Conservation (phyloP, 2,329 filamentous ascomycete genomes). For the Fusarium chaquense region DNA sequence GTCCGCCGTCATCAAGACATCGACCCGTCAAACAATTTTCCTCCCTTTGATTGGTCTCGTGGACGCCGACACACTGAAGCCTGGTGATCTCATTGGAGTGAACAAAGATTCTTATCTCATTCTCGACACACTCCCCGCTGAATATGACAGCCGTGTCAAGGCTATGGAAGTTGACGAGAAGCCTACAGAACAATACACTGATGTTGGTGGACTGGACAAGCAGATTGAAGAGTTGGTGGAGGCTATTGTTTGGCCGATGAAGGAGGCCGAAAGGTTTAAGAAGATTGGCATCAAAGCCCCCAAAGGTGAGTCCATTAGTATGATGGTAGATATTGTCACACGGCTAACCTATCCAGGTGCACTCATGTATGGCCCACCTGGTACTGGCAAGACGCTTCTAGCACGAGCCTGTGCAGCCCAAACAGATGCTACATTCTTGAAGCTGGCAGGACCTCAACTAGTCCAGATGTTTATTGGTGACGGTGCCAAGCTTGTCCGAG, state of each 20-base stretch:
- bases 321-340: constrained; percentile 61
- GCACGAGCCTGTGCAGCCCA: constrained; percentile 97
- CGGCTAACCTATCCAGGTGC: constrained; percentile 93
- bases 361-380: constrained; percentile 95
- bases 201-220: constrained; percentile 97
- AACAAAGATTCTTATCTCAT: constrained; percentile 99
- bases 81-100: constrained; percentile 95
- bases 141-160: constrained; percentile 99
- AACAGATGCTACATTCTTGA: constrained; percentile 98
- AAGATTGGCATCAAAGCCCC: constrained; percentile 99
- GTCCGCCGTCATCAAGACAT: constrained; percentile 99
- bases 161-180: constrained; percentile 99
- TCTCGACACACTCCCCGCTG: constrained; percentile 93
- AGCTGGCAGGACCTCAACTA: constrained; percentile 95
- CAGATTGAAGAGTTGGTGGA: constrained; percentile 99
- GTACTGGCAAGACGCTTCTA: constrained; percentile 90
- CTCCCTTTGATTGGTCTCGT: constrained; percentile 96
- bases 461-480: constrained; percentile 99
- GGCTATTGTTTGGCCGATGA: constrained; percentile 99
- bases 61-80: constrained; percentile 94
- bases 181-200: constrained; percentile 98
- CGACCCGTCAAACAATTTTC: constrained; percentile 98
- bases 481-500: constrained; percentile 95
- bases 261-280: constrained; percentile 98
- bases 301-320: constrained; percentile 75